Evolutionary conservation across 768 basidiomycete species (phyloP), one percentile per base, ranked within the genome.

Genomic region (Boletus pseudo-olivaceus): DNA sequence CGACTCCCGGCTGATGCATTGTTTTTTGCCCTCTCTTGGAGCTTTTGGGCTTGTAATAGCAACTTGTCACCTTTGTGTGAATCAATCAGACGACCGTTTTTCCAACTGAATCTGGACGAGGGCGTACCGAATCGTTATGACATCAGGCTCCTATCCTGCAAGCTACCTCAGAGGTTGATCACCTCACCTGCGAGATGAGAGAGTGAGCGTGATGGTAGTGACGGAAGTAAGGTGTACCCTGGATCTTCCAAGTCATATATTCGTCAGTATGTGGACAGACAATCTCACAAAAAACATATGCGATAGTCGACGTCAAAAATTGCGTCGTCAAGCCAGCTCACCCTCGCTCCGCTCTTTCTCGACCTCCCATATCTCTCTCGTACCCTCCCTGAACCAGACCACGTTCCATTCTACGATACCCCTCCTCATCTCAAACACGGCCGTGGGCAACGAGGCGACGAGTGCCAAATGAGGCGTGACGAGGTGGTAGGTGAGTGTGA

Each of bases 321-420:
- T 17, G 27, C 6, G 12, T 46, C 41, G 34, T 54, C 40, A 58
- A 29, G 37, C 49, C 17, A 46, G 63, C 37, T 61, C 60, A 8
- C 65, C 67, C 45, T 60, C 60, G 39, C 64, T 64, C 38, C 67
- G 57, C 62, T 89, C 85, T 57, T 75, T 78, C 66, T 92, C 90
- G 9, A 90, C 82, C 47, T 84, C 80, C 60, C 85, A 87, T 39
- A 94, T 90, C 70, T 91, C 88, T 68, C 87, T 82, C 46, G 91
- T 81, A 0, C 92, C 92, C 67, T 85, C 86, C 62, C 92, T 72
- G 67, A 94, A 88, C 70, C 85, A 91, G 35, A 90, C 85, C 3
- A 93, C 86, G 62, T 94, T 94, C 71, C 87, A 93, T 65, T 94
- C 92, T 30, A 94, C 75, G 43, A 93, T 73, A 20, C 88, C 89